Conservation (phyloP, 148 eudicot genomes). For the Fagopyrum tataricum region DNA sequence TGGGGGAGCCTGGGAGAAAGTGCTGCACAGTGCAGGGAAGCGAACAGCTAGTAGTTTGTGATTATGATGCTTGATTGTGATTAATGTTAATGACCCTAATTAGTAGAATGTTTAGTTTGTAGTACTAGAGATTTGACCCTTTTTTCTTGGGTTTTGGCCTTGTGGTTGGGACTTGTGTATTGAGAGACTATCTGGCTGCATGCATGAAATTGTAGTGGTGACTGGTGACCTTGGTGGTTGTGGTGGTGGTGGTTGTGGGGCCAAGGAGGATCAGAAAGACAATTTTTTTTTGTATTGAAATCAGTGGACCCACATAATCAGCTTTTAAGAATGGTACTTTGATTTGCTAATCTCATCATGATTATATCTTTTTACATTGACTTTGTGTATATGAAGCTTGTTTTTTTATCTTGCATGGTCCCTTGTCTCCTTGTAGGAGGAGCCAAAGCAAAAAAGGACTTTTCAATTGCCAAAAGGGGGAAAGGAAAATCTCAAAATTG, state of each 20-base stretch:
- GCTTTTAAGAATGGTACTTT: conserved; percentile 3
- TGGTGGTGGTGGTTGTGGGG: not conserved
- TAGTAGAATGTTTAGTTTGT: not conserved
- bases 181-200: not conserved
- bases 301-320: not conserved
- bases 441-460: conserved; percentile 13
- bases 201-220: not conserved
- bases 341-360: conserved; percentile 25
- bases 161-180: conserved; percentile 11
- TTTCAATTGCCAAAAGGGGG: not conserved
- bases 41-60: not conserved
- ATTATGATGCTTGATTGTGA: conserved; percentile 9
- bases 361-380: conserved; percentile 31
- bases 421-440: conserved; percentile 24
- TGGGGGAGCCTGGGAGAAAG: not conserved
- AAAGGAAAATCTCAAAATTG: not conserved
- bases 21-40: conserved; percentile 6
- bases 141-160: not conserved
- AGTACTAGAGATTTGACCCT: not conserved
- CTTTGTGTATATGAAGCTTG: conserved; percentile 14
- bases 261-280: not conserved
- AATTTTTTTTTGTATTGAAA: not conserved
- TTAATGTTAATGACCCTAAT: not conserved
- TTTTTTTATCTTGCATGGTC: conserved; percentile 19
- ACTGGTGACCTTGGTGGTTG: too few relatives aligned